Base-by-base conservation (phyloP, 2,329 filamentous ascomycete species). In the Immersiporthe knoxdaviesiana region DNA sequence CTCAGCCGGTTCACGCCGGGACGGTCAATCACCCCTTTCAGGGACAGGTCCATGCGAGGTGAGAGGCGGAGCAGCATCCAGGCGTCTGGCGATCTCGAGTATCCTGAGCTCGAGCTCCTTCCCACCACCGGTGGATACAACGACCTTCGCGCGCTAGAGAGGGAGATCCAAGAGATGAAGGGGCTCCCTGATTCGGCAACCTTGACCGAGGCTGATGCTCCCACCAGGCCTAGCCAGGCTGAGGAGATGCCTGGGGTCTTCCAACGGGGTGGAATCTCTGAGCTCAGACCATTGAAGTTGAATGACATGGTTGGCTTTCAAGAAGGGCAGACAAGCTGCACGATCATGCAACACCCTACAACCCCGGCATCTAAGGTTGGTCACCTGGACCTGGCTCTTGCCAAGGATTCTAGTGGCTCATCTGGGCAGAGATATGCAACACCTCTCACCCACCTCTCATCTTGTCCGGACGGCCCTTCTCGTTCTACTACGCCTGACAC, bases 1-100 rank as follows among this genome's bases (percentile, higher is more conserved):
- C 65, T 78, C n/a, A 71, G 66, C 64, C 77, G 74, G 66, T 69
- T 78, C n/a, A 63, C 76, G 18, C 71, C 73, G 27, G 66, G 72
- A 21, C 71, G 70, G 2, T 37, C 62, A 11, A 54, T 63, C n/a
- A 64, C 68, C 24, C 58, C 63, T 54, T 56, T 47, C 58, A 69
- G 60, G 66, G 66, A 60, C 50, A 68, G 21, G 5, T 67, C 65
- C 7, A 70, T 66, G 24, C 62, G 62, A 16, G 70, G 70, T 16
- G 65, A 52, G 10, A 61, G 69, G 27, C 67, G 65, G 50, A 70
- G 67, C 65, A 71, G 68, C n/a, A 69, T 71, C 12, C 67, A 69
- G 24, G 47, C 32, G 21, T 68, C 67, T 50, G 65, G 68, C 32
- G 69, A 68, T 24, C 50, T 74, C 7, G 74, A 75, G 27, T 74